Conservation (phyloP, 768 basidiomycete genomes). For the Pisolithus orientalis region DNA sequence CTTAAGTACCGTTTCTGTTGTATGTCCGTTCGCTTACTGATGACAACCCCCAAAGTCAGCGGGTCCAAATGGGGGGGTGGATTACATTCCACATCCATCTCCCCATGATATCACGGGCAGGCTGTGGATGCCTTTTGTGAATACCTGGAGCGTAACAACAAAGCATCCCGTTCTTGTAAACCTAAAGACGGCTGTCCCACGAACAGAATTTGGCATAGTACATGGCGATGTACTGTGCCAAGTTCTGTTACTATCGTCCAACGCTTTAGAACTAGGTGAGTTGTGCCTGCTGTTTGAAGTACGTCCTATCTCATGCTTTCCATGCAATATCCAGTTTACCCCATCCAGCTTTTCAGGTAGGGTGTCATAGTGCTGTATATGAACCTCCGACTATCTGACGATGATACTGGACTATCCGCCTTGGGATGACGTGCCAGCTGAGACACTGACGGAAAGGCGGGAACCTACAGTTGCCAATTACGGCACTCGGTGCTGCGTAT, state of each 20-base stretch:
- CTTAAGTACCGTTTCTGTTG: no score
- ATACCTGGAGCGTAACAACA: neutral
- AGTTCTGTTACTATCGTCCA: conserved; percentile 12
- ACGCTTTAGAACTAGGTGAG: conserved; percentile 15
- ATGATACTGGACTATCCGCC: conserved; percentile 7
- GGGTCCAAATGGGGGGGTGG: no score
- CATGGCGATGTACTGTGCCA: conserved; percentile 1
- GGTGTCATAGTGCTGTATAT: conserved; percentile 13
- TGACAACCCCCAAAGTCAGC: no score
- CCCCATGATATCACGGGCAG: neutral
- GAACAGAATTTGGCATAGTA: no score
- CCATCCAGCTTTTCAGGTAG: conserved; percentile 6
- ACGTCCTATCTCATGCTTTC: neutral
- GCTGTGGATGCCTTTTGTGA: conserved; percentile 4
- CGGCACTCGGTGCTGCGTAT: conserved; percentile 1
- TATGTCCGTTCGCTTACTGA: no score
- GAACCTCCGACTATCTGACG: conserved; percentile 3
- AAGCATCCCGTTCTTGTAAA: neutral
- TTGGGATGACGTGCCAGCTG: conserved; percentile 10
- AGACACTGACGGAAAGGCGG: conserved; percentile 7
- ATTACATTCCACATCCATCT: no score
- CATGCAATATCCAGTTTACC: neutral
- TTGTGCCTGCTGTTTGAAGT: conserved; percentile 11
- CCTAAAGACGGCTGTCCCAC: neutral
- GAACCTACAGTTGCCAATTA: neutral